Percentiles rank a stretch among this genome's conserved stretches.
These are phyloP conservation scores for Metschnikowia sp. DNA, from an alignment of 805 yeast genomes.

Conservation along the genomic window DNA sequence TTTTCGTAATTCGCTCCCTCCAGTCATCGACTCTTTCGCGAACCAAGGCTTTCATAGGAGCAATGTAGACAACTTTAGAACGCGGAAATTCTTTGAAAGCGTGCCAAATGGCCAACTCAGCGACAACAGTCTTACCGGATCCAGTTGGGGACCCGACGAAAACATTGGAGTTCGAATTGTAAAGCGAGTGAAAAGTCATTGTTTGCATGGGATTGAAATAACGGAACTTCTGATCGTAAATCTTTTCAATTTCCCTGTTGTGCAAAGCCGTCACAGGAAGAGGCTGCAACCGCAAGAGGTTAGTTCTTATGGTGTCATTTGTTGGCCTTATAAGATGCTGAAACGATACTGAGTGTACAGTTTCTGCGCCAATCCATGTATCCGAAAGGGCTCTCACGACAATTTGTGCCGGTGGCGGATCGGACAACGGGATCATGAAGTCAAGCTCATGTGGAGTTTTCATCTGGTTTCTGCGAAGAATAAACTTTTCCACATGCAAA, in stretches of 20 bases:
- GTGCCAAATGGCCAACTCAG: constrained; percentile 96
- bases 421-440: constrained; percentile 86
- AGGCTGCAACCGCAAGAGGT: constrained; percentile 76
- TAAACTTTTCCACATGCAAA: constrained; percentile 77
- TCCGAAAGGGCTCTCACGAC: constrained; percentile 79
- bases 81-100: constrained; percentile 82
- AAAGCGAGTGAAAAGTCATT: constrained; percentile 88
- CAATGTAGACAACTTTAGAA: constrained; percentile 78
- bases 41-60: constrained; percentile 87
- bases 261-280: constrained; percentile 80
- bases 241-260: constrained; percentile 58
- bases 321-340: constrained; percentile 87
- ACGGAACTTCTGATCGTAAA: constrained; percentile 65
- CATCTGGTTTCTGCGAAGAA: constrained; percentile 58
- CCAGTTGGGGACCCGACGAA: constrained; percentile 99
- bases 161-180: constrained; percentile 72
- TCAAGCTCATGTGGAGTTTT: constrained; percentile 66
- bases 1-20: constrained; percentile 50
- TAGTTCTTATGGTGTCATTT: constrained; percentile 82
- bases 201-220: constrained; percentile 99
- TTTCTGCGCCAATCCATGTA: constrained; percentile 84
- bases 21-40: constrained; percentile 83
- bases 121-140: constrained; percentile 96
- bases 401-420: constrained; percentile 88
- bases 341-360: constrained; percentile 74